phyloP scores from a whole-genome alignment of 1,139 yeast species.

The Saccharomycopsis hybrid region DNA sequence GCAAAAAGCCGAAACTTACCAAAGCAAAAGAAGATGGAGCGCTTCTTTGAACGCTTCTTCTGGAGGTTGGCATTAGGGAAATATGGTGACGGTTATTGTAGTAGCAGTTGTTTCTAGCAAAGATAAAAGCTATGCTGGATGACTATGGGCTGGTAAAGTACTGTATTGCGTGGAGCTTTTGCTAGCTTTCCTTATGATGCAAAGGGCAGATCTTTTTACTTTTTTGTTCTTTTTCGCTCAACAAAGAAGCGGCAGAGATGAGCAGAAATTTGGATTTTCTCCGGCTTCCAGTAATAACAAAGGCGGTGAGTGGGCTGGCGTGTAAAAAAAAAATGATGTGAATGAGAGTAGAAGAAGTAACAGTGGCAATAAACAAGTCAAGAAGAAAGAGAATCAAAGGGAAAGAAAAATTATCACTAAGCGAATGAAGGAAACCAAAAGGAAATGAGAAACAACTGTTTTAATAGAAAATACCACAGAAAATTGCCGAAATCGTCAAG shows the following conservation, averaged over 20 bases:
- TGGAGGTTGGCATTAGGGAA: too few relatives aligned
- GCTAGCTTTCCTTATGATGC: background rate
- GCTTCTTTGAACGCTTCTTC: too few relatives aligned
- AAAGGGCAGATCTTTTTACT: background rate
- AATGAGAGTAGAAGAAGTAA: background rate
- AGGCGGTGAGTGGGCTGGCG: background rate
- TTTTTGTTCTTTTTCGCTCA: background rate
- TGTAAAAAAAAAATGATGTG: background rate
- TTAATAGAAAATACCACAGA: too few relatives aligned
- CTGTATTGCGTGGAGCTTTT: too few relatives aligned
- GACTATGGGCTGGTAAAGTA: too few relatives aligned
- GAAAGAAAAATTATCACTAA: too few relatives aligned
- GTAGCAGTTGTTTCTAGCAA: too few relatives aligned
- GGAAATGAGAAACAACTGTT: background rate
- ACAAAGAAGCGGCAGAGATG: background rate
- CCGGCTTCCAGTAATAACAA: background rate
- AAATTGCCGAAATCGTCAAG: too few relatives aligned
- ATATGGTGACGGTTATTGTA: too few relatives aligned
- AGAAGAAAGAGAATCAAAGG: background rate
- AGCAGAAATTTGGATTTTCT: background rate
- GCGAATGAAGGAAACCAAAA: background rate
- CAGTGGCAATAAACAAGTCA: background rate
- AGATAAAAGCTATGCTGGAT: too few relatives aligned
- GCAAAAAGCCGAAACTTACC: too few relatives aligned
- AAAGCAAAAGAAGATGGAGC: too few relatives aligned